phyloP scores from a whole-genome alignment of 345 rosid species.

The Punica granatum region DNA sequence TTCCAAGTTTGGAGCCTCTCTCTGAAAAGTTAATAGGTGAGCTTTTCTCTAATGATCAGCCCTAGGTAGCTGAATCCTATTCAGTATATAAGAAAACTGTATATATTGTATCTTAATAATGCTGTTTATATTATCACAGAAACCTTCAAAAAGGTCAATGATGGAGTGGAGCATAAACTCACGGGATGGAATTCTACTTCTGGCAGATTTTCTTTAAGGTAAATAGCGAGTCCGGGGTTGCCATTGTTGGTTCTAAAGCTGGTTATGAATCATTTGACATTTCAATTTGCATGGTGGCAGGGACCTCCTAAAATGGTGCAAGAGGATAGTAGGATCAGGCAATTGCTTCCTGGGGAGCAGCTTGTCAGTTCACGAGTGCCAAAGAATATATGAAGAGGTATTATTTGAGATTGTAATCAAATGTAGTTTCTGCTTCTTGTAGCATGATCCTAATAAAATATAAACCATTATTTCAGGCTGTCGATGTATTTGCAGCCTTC shows the following conservation, averaged over 20 bases:
- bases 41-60: constrained; percentile 16
- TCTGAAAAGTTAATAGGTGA: constrained; percentile 64
- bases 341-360: constrained; percentile 13
- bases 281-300: constrained; percentile 35
- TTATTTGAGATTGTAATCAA: constrained; percentile 1
- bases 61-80: not conserved
- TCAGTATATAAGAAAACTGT: not conserved
- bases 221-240: constrained; percentile 5
- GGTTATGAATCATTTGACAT: not conserved
- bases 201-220: constrained; percentile 73
- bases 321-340: constrained; percentile 47
- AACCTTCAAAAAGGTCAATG: constrained; percentile 50
- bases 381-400: constrained; percentile 71
- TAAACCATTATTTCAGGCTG: constrained; percentile 41
- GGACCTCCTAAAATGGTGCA: constrained; percentile 96
- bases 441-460: constrained; percentile 6
- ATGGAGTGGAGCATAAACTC: constrained; percentile 24
- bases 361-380: constrained; percentile 42
- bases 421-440: not conserved
- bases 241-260: not conserved
- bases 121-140: constrained; percentile 26
- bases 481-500: constrained; percentile 70
- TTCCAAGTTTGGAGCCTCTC: constrained; percentile 58
- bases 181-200: constrained; percentile 26
- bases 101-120: not conserved